Conservation (phyloP, 768 basidiomycete genomes). For the Pleurotus tuber-regium region DNA sequence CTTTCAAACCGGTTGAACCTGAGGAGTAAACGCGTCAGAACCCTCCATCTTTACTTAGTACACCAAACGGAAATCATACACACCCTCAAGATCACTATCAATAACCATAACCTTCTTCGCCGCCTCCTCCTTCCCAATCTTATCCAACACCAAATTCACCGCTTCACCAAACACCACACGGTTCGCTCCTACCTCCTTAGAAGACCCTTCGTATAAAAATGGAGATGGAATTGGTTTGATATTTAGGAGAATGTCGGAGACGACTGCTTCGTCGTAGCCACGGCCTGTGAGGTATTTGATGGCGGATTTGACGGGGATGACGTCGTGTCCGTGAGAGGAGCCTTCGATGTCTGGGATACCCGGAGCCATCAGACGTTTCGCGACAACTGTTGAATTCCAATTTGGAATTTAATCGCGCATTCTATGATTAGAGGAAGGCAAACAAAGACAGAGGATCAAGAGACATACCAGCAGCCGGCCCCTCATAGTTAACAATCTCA, state of each 20-base stretch:
- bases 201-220: constrained; percentile 67
- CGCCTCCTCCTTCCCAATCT: constrained; percentile 71
- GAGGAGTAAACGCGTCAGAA: constrained; percentile 38
- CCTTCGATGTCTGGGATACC: constrained; percentile 78
- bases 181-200: constrained; percentile 75
- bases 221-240: constrained; percentile 59
- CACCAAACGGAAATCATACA: neutral
- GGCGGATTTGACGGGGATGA: constrained; percentile 79
- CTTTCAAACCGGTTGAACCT: constrained; percentile 86
- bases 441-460: neutral
- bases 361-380: constrained; percentile 68
- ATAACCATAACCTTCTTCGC: constrained; percentile 83
- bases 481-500: constrained; percentile 54
- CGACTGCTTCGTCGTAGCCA: constrained; percentile 48
- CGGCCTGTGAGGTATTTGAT: constrained; percentile 67
- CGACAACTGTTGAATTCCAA: constrained; percentile 45
- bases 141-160: constrained; percentile 75
- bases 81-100: constrained; percentile 51
- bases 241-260: constrained; percentile 52
- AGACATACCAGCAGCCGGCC: constrained; percentile 70
- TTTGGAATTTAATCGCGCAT: no score
- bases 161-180: constrained; percentile 86
- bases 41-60: neutral
- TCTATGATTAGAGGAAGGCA: neutral
- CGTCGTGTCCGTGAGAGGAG: constrained; percentile 78